A percentile compares a stretch with the other conserved stretches of the same genome.
Conservation (phyloP, 1,284 basidiomycete species). For the Pascua guehoae region DNA sequence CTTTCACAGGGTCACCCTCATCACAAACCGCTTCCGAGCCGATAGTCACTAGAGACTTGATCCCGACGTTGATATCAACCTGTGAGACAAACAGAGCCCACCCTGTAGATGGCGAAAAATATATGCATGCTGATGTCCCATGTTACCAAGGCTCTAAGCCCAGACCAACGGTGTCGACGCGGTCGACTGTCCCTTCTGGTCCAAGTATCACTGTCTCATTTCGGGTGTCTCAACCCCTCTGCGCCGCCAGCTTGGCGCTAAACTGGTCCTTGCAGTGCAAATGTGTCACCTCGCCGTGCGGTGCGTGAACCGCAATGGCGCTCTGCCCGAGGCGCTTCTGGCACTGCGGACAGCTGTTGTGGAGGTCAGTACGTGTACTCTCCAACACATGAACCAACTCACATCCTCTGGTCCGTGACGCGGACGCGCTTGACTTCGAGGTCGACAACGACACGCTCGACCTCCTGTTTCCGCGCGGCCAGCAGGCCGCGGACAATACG, state of each 20-base stretch:
- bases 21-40: too few species aligned
- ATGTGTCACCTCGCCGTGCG: slow-evolving; percentile 86
- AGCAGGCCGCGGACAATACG: slow-evolving; percentile 13
- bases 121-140: too few species aligned
- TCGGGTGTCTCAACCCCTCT: too few species aligned
- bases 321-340: slow-evolving; percentile 91
- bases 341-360: slow-evolving; percentile 82
- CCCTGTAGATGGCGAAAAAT: too few species aligned
- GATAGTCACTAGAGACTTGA: too few species aligned
- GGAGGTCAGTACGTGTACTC: not conserved
- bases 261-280: slow-evolving; percentile 87
- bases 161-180: too few species aligned
- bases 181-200: too few species aligned
- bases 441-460: slow-evolving; percentile 66
- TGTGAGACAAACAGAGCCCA: too few species aligned
- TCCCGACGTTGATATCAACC: too few species aligned
- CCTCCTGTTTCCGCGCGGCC: slow-evolving; percentile 57
- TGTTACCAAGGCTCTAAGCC: too few species aligned
- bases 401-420: slow-evolving; percentile 88
- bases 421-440: slow-evolving; percentile 80
- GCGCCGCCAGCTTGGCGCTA: slow-evolving; percentile 46
- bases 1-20: too few species aligned
- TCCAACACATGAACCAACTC: slow-evolving; percentile 30
- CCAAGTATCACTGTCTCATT: too few species aligned
- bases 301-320: slow-evolving; percentile 89